Base-by-base conservation (phyloP, 108 stramenopile genomes). In the Fragilaria radians region DNA sequence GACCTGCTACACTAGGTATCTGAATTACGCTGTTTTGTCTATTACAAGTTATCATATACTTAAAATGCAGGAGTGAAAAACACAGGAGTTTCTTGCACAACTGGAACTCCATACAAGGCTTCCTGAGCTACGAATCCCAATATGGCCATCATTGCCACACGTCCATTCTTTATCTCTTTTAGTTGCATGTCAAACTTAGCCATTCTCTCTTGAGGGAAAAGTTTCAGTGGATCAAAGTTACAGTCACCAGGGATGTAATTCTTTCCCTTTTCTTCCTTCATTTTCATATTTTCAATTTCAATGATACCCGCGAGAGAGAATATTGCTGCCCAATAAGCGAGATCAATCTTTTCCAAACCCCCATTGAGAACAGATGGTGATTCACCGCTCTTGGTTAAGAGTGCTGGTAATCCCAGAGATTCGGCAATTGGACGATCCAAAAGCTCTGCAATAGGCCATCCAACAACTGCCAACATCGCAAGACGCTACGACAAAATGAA, bases 111-210 rank as follows among this genome's bases (percentile, higher is more conserved):
- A 59, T 86, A 90, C 29, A 94, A 32, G 7, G 89, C 89, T 73
- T 96, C 94, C 76, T 94, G 95, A 2, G 79, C 80, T 26, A 66
- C 83, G 60, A 89, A 93, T 54, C 93, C 93, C 51, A 85, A 63
- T 57, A 88, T 76, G 32, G 88, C 93, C 76, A 95, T 78, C 95
- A 96, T 96, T 36, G 93, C 89, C 57, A 93, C 46, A 22, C 95
- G 71, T 24, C 95, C 95, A 63, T 96, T 81, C 80, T 93, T 93
- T 54, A 90, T 55, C 61, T 92, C 90, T 49, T 83, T 82, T 5
- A 78, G 80, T 67, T 74, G 76, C 85, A 89, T 87, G 21, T 50
- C 72, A 60, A 76, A 60, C 65, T 76, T 72, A 18, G 73, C 85
- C 17, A 56, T 70, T 46, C 78, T 75, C 60, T 89, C 85, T n/a